phyloP scores from a whole-genome alignment of 805 yeast genomes.

The Nakazawaea molendinolei region DNA sequence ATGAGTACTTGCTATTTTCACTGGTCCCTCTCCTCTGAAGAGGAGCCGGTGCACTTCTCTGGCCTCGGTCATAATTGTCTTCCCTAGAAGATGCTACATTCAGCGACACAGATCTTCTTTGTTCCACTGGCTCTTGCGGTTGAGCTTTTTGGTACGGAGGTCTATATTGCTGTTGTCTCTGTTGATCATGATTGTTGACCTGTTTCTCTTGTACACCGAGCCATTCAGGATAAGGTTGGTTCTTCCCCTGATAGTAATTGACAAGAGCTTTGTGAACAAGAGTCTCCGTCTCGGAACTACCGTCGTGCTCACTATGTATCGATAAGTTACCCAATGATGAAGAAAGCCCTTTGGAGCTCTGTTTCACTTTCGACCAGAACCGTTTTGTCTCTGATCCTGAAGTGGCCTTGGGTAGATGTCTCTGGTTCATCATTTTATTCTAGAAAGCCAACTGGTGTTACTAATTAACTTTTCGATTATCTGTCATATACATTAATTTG shows the following conservation, averaged over 20 bases:
- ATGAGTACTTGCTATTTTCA: constrained; percentile 11
- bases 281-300: constrained; percentile 26
- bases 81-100: too few relatives aligned
- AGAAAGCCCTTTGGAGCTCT: constrained; percentile 13
- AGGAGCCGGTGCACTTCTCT: too few relatives aligned
- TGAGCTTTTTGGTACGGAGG: too few relatives aligned
- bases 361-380: constrained; percentile 15
- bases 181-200: too few relatives aligned
- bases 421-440: constrained; percentile 4
- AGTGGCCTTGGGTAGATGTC: constrained; percentile 5
- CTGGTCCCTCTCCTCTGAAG: neutral
- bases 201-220: constrained; percentile 13
- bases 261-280: constrained; percentile 25
- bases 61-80: neutral
- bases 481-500: too few relatives aligned
- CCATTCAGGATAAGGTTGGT: constrained; percentile 23
- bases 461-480: too few relatives aligned
- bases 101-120: too few relatives aligned
- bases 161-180: too few relatives aligned
- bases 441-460: too few relatives aligned
- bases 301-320: constrained; percentile 26
- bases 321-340: constrained; percentile 25
- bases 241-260: constrained; percentile 19
- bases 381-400: constrained; percentile 11
- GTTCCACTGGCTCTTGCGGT: too few relatives aligned